phyloP scores from a whole-genome alignment of 176 grass and related monocot species.

The Raddia guianensis region DNA sequence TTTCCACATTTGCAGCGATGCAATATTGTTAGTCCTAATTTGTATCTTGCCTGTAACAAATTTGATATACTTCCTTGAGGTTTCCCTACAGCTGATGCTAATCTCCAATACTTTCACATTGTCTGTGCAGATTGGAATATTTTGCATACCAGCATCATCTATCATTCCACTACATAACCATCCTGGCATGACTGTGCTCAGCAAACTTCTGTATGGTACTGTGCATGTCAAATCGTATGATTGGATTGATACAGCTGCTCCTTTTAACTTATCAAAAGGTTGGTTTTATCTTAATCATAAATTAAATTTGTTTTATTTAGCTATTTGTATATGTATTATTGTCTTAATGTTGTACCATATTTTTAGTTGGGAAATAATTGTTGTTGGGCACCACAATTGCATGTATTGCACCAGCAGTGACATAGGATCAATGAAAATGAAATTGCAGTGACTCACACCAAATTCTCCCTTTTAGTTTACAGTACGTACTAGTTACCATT shows the following conservation, averaged over 20 bases:
- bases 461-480: neutral
- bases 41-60: neutral
- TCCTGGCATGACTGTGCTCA: conserved; percentile 77
- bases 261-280: conserved; percentile 49
- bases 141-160: conserved; percentile 75
- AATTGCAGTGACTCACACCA: too few species aligned
- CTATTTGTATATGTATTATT: neutral
- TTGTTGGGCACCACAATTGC: too few species aligned
- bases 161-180: conserved; percentile 82
- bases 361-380: neutral
- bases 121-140: conserved; percentile 74
- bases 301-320: neutral
- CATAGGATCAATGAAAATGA: too few species aligned
- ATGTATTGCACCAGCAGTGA: too few species aligned
- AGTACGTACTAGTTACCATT: neutral
- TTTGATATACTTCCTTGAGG: neutral
- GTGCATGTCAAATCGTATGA: conserved; percentile 69
- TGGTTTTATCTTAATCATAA: neutral
- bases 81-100: neutral
- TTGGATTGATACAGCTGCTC: conserved; percentile 52
- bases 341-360: neutral
- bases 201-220: conserved; percentile 71
- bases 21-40: neutral
- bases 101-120: neutral
- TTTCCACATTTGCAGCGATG: neutral